phyloP scores from a whole-genome alignment of 2,329 filamentous ascomycete genomes.

The Chalaropsis ovoidea region DNA sequence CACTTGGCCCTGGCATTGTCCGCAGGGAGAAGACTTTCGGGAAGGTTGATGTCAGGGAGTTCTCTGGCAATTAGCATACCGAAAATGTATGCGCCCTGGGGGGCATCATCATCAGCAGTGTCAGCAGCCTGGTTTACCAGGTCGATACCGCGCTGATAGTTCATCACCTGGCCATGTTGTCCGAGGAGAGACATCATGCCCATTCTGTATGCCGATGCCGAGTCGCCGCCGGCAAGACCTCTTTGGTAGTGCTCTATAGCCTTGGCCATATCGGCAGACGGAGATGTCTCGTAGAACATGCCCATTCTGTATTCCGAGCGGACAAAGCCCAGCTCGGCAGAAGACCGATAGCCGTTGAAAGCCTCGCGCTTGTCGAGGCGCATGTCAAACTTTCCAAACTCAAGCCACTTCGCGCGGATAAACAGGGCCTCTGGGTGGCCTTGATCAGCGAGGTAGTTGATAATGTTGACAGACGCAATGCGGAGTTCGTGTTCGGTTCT shows the following conservation, averaged over 20 bases:
- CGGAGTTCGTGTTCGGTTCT: constrained; percentile 80
- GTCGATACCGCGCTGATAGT: constrained; percentile 66
- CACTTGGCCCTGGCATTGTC: constrained; percentile 65
- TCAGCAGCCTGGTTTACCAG: constrained; percentile 76
- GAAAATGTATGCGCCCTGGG: constrained; percentile 89
- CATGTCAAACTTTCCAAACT: constrained; percentile 92
- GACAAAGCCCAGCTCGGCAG: constrained; percentile 76
- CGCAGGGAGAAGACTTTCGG: constrained; percentile 56
- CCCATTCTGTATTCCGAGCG: constrained; percentile 93
- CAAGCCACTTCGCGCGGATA: constrained; percentile 90
- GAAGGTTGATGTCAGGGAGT: constrained; percentile 79
- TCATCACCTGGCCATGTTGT: constrained; percentile 80
- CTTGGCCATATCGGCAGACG: constrained; percentile 82
- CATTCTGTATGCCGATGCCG: constrained; percentile 73
- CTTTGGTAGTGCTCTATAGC: constrained; percentile 83
- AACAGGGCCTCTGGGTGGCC: constrained; percentile 90
- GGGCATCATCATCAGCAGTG: constrained; percentile 87
- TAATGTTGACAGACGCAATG: constrained; percentile 82
- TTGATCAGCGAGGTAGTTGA: constrained; percentile 80
- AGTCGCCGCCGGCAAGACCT: constrained; percentile 71
- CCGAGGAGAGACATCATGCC: constrained; percentile 97
- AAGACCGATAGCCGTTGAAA: constrained; percentile 72
- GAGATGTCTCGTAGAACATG: constrained; percentile 94
- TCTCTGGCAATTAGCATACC: constrained; percentile 90
- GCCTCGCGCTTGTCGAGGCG: constrained; percentile 90